A percentile compares a stretch with the other conserved stretches of the same genome.
These are phyloP conservation scores for Epichloe baconii DNA, from an alignment of 2,329 filamentous ascomycete genomes.

Conservation along the genomic window DNA sequence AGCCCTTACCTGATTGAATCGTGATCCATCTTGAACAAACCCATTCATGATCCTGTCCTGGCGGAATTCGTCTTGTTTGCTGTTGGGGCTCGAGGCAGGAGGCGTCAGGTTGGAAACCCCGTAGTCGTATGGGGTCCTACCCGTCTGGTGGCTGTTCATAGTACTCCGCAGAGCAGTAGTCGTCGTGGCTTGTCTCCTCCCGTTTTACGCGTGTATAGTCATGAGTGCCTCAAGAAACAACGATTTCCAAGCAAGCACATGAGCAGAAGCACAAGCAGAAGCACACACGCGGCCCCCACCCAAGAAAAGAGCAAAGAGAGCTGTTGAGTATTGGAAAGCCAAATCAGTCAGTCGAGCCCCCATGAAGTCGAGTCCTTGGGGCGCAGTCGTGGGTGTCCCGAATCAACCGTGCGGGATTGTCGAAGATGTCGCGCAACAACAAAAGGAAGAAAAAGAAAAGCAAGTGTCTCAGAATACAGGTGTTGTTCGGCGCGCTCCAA, in stretches of 20 bases:
- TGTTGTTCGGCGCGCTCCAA: neutral
- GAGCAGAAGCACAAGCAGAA: no score
- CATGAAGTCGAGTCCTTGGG: neutral
- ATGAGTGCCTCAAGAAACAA: conserved; percentile 12
- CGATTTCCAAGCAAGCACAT: neutral
- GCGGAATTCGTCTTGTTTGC: conserved; percentile 47
- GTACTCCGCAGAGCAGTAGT: conserved; percentile 1
- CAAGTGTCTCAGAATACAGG: neutral
- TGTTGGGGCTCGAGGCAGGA: conserved; percentile 25
- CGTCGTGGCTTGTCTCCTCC: neutral
- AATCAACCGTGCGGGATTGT: neutral
- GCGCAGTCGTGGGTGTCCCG: neutral
- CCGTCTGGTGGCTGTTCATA: conserved; percentile 28
- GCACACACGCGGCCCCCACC: no score
- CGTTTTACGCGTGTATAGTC: conserved; percentile 9
- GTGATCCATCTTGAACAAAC: conserved; percentile 28
- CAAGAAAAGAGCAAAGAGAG: conserved; percentile 2
- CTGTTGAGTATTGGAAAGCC: conserved; percentile 1
- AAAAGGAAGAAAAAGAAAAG: neutral
- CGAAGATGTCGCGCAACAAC: neutral
- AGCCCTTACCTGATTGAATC: conserved; percentile 44
- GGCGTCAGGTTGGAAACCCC: conserved; percentile 19
- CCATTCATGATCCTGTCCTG: conserved; percentile 25
- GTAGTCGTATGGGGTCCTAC: conserved; percentile 23
- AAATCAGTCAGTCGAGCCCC: conserved; percentile 1